Evolutionary conservation across 1,139 yeast genomes (phyloP), one percentile per base, ranked within the genome.

Genomic region (Starmera stellimalicola): DNA sequence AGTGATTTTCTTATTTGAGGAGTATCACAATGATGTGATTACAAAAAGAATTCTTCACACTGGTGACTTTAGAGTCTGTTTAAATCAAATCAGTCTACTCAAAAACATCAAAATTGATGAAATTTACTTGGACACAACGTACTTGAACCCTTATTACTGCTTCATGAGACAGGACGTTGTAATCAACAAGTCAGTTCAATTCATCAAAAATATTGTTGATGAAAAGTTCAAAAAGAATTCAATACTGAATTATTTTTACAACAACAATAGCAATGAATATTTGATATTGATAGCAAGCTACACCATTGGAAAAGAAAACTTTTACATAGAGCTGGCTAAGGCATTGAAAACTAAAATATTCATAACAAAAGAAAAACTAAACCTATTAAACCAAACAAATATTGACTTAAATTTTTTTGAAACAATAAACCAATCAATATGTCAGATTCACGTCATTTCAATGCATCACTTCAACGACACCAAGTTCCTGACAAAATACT

Each of bases 111-210:
- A 54, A 35, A 61, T 60, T 35, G 77, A 82, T 45, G 67, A 66
- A 36, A 68, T 83, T 1, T 87, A 83, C 49, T 65, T 88, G 23
- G 97, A 91, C 52, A 91, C 96, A 0, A 91, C 97, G 0, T 91
- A 91, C 54, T 59, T 85, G 56, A 67, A 80, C 32, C 88, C 94
- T 0, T 61, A 63, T 18, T 77, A 83, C 47, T 68, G 71, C 29
- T 87, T 88, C 47, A 95, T 95, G 1, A 67, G 75, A 26, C 97
- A 91, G 50, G 70, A 70, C 29, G 54, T 63, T 22, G 93, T 88
- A 1, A 70, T 91, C 31, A 59, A 62, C 1, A 60, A 70, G 3
- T 66, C 83, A 16, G 72, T 79, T 1, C 56, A 65, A 3, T 73
- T 80, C 60, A 68, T 80, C 31, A 42, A 49, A n/a, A 54, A 57